Percentiles rank a stretch among this genome's conserved stretches.
These are phyloP conservation scores for Powellomyces hirtus DNA, from an alignment of 192 early-diverging fungal genomes.

Conservation along the genomic window DNA sequence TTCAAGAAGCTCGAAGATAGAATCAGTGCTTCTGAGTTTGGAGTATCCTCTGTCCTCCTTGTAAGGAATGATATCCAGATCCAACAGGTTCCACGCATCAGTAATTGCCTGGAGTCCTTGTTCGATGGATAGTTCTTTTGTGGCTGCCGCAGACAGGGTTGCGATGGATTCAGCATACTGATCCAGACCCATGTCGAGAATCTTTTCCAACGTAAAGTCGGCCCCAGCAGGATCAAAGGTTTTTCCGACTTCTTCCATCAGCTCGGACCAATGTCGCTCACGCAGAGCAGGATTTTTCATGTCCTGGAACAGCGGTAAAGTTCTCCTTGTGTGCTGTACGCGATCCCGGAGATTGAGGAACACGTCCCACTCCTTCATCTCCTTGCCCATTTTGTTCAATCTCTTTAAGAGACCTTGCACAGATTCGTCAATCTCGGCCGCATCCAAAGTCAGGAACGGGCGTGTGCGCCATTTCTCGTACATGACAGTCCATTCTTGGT, in stretches of 20 bases:
- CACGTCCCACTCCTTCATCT: constrained; percentile 63
- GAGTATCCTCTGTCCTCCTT: constrained; percentile 60
- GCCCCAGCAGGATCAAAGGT: constrained; percentile 41
- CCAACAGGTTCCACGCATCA: constrained; percentile 44
- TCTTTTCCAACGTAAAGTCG: constrained; percentile 57
- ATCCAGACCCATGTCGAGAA: constrained; percentile 55
- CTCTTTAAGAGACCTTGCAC: constrained; percentile 54
- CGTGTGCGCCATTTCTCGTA: constrained; percentile 48
- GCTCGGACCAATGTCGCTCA: constrained; percentile 56
- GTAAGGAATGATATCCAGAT: constrained; percentile 59
- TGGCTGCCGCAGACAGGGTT: constrained; percentile 47
- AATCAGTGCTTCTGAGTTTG: constrained; percentile 52
- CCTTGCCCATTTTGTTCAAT: constrained; percentile 49
- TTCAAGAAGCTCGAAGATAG: constrained; percentile 55
- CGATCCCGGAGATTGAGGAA: constrained; percentile 48
- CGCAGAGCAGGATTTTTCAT: constrained; percentile 54
- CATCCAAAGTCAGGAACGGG: constrained; percentile 50
- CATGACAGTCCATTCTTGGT: constrained; percentile 48
- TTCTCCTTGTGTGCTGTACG: constrained; percentile 50
- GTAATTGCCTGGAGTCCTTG: constrained; percentile 48
- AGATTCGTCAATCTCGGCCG: constrained; percentile 50
- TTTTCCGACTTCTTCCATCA: constrained; percentile 63
- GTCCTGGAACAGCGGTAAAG: constrained; percentile 54
- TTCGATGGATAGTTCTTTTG: constrained; percentile 59
- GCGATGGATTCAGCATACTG: constrained; percentile 53